Evolutionary conservation across 192 early-diverging fungal species (phyloP).

Genomic region (Backusella circina): DNA sequence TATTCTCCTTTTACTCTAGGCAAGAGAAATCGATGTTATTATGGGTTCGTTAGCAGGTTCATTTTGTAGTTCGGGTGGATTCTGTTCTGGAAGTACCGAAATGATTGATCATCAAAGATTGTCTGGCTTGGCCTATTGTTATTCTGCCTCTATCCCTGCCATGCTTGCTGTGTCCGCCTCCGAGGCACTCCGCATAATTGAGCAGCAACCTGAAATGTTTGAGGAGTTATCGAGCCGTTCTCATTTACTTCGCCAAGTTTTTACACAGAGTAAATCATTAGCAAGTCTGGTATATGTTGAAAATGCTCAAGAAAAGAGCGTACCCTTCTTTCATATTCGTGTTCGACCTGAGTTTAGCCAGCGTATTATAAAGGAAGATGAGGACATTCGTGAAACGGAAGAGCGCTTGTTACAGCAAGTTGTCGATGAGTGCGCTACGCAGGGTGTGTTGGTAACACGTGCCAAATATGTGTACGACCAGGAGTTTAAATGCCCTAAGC

Average conservation of each 20-base stretch:
- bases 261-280: constrained; percentile 18
- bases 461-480: constrained; percentile 87
- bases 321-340: constrained; percentile 78
- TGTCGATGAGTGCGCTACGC: constrained; percentile 69
- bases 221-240: constrained; percentile 61
- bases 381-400: constrained; percentile 58
- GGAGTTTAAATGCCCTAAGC: constrained; percentile 67
- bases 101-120: constrained; percentile 91
- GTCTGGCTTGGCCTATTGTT: constrained; percentile 87
- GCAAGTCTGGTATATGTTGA: constrained; percentile 17
- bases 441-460: constrained; percentile 82
- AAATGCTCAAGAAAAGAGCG: not conserved
- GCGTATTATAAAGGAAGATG: constrained; percentile 11
- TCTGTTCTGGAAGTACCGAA: constrained; percentile 84
- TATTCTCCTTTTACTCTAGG: constrained; percentile 7
- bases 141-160: constrained; percentile 92
- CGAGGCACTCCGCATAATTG: constrained; percentile 71
- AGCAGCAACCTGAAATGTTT: constrained; percentile 45
- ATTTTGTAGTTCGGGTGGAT: constrained; percentile 84
- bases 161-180: constrained; percentile 87
- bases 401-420: constrained; percentile 77
- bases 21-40: constrained; percentile 84
- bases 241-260: constrained; percentile 46
- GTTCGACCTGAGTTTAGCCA: constrained; percentile 41
- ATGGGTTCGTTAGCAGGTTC: constrained; percentile 79